Evolutionary conservation across 306 rosid genomes (phyloP), one percentile per base, ranked within the genome.

Genomic region (Acacia crassicarpa): DNA sequence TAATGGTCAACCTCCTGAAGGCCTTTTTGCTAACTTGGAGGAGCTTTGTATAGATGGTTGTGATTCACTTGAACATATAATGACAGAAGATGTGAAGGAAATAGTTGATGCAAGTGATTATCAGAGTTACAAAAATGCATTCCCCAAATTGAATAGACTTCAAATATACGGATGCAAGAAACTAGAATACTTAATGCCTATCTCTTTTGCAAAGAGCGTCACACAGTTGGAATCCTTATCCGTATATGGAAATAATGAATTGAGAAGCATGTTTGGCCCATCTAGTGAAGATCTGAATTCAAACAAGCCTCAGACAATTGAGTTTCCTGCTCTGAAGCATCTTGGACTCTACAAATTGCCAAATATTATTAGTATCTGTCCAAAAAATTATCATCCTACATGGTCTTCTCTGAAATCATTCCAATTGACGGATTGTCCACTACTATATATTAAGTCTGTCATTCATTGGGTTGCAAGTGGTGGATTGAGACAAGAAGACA

Each of bases 91-190:
- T 15, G 22, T 15, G 22, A 27, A 62, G 4, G 71, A 66, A 4
- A 66, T 66, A 30, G 43, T 66, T 66, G 22, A 33, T 35, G 20
- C 6, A 14, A 13, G 43, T 6, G 43, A 63, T 2, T 6, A 63
- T 63, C 43, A 63, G 3, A 63, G 4, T 14, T 15, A 63, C 0
- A 2, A 1, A 63, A 30, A 3, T 67, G 27, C 15, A 35, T 81
- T 84, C n/a, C 80, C 87, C 72, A 49, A 41, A 19, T 62, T 84
- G 12, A 2, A 2, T 7, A 2, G 0, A 66, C 13, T 66, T 2
- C 2, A 2, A 0, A 66, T 13, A 8, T 0, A 1, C 0, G 0
- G 16, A 0, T 66, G 71, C 1, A 16, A 16, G 4, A 4, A 32
- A 8, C 6, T 66, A 32, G 43, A 66, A 66, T 32, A 32, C 43